Evolutionary conservation across 805 yeast species (phyloP).

Genomic region (Metschnikowia colocasiae): DNA sequence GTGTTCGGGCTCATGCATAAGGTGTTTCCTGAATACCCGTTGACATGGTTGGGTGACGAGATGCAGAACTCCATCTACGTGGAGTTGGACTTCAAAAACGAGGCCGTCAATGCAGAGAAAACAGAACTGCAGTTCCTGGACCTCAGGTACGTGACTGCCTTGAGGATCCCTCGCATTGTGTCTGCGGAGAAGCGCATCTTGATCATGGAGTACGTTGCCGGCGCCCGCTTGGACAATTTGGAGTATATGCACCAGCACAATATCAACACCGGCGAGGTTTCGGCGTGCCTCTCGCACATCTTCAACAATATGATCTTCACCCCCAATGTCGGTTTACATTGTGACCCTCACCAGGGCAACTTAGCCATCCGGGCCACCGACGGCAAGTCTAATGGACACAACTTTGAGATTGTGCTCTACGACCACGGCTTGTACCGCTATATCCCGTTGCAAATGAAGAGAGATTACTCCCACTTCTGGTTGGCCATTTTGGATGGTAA

Average conservation of each 20-base stretch:
- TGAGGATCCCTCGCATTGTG: constrained; percentile 70
- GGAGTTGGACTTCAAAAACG: constrained; percentile 86
- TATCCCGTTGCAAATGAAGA: constrained; percentile 70
- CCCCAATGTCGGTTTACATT: constrained; percentile 86
- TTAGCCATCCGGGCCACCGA: constrained; percentile 61
- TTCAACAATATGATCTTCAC: constrained; percentile 95
- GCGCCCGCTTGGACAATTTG: constrained; percentile 78
- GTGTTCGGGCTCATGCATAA: constrained; percentile 72
- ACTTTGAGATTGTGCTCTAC: constrained; percentile 86
- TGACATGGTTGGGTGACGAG: constrained; percentile 95
- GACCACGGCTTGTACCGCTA: constrained; percentile 94
- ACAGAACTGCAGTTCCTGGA: constrained; percentile 65
- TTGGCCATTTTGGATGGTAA: constrained; percentile 75
- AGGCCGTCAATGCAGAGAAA: constrained; percentile 74
- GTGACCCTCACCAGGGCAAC: constrained; percentile 99
- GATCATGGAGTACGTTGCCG: constrained; percentile 83
- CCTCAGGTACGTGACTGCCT: constrained; percentile 60
- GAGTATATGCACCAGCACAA: constrained; percentile 56
- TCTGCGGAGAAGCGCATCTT: constrained; percentile 67
- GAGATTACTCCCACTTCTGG: constrained; percentile 91
- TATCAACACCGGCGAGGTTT: constrained; percentile 74
- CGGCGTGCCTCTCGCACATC: constrained; percentile 81
- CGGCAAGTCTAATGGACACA: constrained; percentile 44
- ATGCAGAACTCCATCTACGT: constrained; percentile 79
- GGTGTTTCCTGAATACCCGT: constrained; percentile 89